A percentile compares a stretch with the other conserved stretches of the same genome.
phyloP scores from a whole-genome alignment of 1,284 basidiomycete genomes.

The Trametes versicolor region DNA sequence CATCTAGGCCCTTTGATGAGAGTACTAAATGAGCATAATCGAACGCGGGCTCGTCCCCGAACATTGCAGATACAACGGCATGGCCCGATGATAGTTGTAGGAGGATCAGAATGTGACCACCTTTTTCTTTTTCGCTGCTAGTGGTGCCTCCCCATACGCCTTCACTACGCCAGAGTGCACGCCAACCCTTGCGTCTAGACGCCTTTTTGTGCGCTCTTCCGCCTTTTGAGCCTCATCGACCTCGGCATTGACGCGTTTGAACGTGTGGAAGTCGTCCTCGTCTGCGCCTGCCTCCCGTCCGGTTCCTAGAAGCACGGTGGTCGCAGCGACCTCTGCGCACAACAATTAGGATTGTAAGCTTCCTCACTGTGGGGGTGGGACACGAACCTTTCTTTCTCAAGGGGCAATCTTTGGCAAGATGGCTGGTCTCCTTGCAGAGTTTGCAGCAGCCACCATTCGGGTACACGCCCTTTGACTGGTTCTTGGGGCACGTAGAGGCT shows the following conservation, averaged over 20 bases:
- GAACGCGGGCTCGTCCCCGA: too few species aligned
- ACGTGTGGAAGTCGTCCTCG: conserved; percentile 92
- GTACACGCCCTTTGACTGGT: conserved; percentile 85
- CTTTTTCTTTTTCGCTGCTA: conserved; percentile 58
- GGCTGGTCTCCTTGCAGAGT: conserved; percentile 84
- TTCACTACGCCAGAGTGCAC: conserved; percentile 56
- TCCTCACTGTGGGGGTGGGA: background rate
- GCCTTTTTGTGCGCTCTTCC: conserved; percentile 54
- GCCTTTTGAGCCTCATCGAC: conserved; percentile 68
- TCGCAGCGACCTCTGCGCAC: conserved; percentile 43
- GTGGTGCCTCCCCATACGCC: conserved; percentile 49
- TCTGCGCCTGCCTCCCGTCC: conserved; percentile 78
- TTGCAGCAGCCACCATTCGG: conserved; percentile 93
- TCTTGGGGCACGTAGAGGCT: conserved; percentile 84
- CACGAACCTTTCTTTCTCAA: conserved; percentile 66
- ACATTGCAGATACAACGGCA: background rate
- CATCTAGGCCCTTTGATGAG: too few species aligned
- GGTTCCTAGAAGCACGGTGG: conserved; percentile 57
- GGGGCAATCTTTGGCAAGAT: conserved; percentile 88
- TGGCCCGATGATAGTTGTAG: background rate
- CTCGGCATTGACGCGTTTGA: conserved; percentile 70
- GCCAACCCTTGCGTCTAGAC: conserved; percentile 55
- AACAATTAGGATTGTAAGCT: background rate
- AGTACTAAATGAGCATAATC: too few species aligned
- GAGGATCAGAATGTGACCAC: conserved; percentile 57